Percentiles rank a stretch among this genome's conserved stretches.
Evolutionary conservation across 768 basidiomycete genomes (phyloP).

Genomic region (Kondoa subrosea): DNA sequence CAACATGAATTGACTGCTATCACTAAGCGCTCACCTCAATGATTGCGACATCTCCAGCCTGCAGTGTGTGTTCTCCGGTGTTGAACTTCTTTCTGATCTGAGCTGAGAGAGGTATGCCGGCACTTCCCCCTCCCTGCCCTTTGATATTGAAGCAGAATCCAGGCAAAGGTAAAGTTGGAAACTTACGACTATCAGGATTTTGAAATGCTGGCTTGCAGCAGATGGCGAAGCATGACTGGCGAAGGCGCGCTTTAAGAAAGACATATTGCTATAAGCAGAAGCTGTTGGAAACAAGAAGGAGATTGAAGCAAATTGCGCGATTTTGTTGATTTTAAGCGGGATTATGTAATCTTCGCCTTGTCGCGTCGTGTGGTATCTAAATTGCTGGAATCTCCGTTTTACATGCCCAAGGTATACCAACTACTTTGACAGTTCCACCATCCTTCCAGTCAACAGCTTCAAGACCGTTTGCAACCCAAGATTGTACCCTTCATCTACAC

Average conservation of each 20-base stretch:
- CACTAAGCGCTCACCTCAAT: conserved; percentile 60
- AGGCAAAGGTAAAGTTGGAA: no score
- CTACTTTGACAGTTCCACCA: conserved; percentile 13
- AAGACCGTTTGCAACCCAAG: conserved; percentile 54
- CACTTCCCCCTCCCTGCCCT: conserved; percentile 68
- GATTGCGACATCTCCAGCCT: conserved; percentile 63
- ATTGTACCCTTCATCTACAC: conserved; percentile 63
- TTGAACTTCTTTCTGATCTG: conserved; percentile 72
- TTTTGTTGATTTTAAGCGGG: not conserved
- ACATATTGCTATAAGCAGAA: no score
- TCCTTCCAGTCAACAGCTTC: conserved; percentile 31
- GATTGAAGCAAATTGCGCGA: not conserved
- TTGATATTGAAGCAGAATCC: no score
- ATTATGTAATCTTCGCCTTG: not conserved
- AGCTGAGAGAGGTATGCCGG: conserved; percentile 51
- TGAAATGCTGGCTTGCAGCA: conserved; percentile 40
- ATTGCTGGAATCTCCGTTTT: not conserved
- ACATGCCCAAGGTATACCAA: no score
- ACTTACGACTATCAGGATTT: conserved; percentile 70
- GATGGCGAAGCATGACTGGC: conserved; percentile 9
- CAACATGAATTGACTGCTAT: conserved; percentile 51
- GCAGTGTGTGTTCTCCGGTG: conserved; percentile 49
- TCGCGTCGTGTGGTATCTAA: not conserved
- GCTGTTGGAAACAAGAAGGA: not conserved
- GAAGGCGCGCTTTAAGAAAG: not conserved